These are phyloP conservation scores for Cladosporium sp. DNA, from an alignment of 2,329 filamentous ascomycete species.

Conservation along the genomic window DNA sequence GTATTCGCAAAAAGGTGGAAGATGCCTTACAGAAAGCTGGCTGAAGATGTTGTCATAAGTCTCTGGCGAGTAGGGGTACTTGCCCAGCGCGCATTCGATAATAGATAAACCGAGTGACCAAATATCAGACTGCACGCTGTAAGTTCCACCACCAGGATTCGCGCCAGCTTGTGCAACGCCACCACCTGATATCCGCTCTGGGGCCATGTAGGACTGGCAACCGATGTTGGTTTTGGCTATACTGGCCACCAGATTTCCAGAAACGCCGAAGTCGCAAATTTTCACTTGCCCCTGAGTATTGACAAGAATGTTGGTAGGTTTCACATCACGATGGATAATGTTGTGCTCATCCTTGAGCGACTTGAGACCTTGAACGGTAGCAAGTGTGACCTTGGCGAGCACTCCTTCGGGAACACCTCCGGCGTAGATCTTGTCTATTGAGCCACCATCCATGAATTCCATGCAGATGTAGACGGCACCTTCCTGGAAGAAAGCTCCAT, in stretches of 20 bases:
- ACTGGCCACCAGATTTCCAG: constrained; percentile 92
- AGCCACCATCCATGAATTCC: constrained; percentile 98
- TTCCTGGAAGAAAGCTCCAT: constrained; percentile 98
- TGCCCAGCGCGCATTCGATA: constrained; percentile 91
- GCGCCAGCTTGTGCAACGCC: constrained; percentile 71
- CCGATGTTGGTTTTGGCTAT: constrained; percentile 99
- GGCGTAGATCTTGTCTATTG: constrained; percentile 91
- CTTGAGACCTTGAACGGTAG: constrained; percentile 88
- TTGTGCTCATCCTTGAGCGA: constrained; percentile 96
- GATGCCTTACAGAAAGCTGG: constrained; percentile 79
- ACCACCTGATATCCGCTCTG: constrained; percentile 88
- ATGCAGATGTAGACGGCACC: constrained; percentile 99
- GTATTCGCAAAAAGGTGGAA: neutral
- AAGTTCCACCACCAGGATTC: constrained; percentile 74
- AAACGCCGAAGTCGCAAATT: constrained; percentile 98
- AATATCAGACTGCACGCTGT: constrained; percentile 96
- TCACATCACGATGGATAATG: constrained; percentile 98
- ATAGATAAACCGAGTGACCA: constrained; percentile 94
- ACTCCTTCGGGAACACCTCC: constrained; percentile 89
- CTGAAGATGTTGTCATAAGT: constrained; percentile 98
- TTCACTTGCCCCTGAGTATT: constrained; percentile 91
- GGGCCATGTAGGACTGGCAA: constrained; percentile 99
- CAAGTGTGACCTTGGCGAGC: constrained; percentile 83
- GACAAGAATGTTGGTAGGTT: constrained; percentile 96
- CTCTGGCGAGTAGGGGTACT: constrained; percentile 95